A percentile compares a stretch with the other conserved stretches of the same genome.
phyloP scores from a whole-genome alignment of 176 grass and related monocot species.

The Chrysopogon serrulatus region DNA sequence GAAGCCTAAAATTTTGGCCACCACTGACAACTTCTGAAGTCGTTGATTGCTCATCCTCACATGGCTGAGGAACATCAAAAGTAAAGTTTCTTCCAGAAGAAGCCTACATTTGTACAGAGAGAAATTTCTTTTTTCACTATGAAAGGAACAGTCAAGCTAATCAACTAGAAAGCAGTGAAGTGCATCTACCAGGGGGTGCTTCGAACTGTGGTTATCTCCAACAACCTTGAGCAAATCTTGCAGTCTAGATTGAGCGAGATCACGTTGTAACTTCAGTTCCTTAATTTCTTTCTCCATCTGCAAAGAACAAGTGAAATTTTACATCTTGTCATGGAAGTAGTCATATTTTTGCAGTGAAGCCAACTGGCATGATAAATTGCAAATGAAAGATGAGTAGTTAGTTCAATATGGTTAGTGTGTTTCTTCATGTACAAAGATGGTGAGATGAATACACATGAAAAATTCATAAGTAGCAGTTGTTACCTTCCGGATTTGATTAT shows the following conservation, averaged over 20 bases:
- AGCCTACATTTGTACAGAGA: slow-evolving; percentile 43
- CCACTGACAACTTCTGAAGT: slow-evolving; percentile 47
- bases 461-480: slow-evolving; percentile 15
- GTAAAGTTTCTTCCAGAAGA: slow-evolving; percentile 48
- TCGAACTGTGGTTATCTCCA: slow-evolving; percentile 56
- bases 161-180: slow-evolving; percentile 1
- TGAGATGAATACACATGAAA: not conserved
- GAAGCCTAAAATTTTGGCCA: slow-evolving; percentile 34
- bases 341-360: not conserved
- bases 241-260: slow-evolving; percentile 71
- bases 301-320: slow-evolving; percentile 25
- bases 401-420: not conserved
- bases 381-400: not conserved
- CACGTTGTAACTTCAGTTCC: slow-evolving; percentile 73
- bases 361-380: not conserved
- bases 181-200: slow-evolving; percentile 40
- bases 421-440: not conserved
- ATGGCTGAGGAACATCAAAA: slow-evolving; percentile 55
- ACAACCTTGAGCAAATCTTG: slow-evolving; percentile 69
- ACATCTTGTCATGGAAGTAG: not conserved
- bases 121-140: not conserved
- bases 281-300: slow-evolving; percentile 98
- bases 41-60: slow-evolving; percentile 51
- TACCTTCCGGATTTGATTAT: slow-evolving; percentile 78
- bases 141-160: not conserved